These are phyloP conservation scores for Naganishia kalamii DNA, from an alignment of 768 basidiomycete genomes.

Conservation along the genomic window DNA sequence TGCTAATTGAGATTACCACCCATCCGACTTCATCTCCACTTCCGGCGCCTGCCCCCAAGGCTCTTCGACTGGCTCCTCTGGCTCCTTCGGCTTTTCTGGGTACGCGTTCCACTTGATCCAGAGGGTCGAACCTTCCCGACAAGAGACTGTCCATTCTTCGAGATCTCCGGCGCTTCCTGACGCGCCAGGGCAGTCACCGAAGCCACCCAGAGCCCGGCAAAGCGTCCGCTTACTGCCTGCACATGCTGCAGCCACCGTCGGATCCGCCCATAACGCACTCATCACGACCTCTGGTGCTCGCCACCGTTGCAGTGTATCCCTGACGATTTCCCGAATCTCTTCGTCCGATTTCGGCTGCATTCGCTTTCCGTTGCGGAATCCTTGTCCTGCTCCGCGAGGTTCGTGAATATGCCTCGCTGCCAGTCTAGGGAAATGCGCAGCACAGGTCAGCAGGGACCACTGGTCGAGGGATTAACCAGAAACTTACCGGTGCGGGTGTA, in stretches of 20 bases:
- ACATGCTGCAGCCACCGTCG: constrained; percentile 30
- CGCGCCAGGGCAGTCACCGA: constrained; percentile 35
- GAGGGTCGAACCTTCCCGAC: not conserved
- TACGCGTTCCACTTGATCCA: constrained; percentile 5
- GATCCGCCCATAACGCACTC: constrained; percentile 37
- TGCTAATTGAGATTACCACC: not conserved
- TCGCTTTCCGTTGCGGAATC: constrained; percentile 1
- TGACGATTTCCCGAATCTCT: constrained; percentile 30
- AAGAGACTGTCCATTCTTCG: constrained; percentile 27
- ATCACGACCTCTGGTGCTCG: constrained; percentile 32
- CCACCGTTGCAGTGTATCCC: constrained; percentile 32
- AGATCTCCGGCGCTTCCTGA: constrained; percentile 21
- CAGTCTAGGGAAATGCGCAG: not conserved
- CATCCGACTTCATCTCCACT: constrained; percentile 2
- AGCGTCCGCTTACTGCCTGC: constrained; percentile 38
- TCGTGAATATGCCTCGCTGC: constrained; percentile 18
- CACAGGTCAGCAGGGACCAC: not conserved
- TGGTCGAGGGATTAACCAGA: not conserved
- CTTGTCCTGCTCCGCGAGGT: constrained; percentile 5
- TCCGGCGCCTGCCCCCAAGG: constrained; percentile 7
- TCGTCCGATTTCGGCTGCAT: not conserved
- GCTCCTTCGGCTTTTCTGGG: constrained; percentile 12
- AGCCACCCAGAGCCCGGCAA: constrained; percentile 37
- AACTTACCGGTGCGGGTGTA: constrained; percentile 32
- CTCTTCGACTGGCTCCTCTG: constrained; percentile 8